Percentiles rank a stretch among this genome's conserved stretches.
Conservation (phyloP, 2,329 filamentous ascomycete genomes). For the Aspergillus pseudonomiae region DNA sequence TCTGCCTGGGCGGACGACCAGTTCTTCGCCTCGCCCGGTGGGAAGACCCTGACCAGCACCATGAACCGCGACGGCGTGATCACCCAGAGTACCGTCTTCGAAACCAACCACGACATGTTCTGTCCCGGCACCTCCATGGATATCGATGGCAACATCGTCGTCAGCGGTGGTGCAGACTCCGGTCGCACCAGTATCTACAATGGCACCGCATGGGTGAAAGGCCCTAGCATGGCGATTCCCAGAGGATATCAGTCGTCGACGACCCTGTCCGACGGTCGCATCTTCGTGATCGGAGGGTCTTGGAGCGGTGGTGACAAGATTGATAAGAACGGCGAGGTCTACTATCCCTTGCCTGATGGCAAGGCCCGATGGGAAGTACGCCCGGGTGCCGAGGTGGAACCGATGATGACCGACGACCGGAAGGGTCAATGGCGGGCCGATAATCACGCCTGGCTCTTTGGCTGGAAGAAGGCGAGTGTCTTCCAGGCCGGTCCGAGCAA, state of each 20-base stretch:
- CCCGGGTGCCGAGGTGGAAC: conserved; percentile 46
- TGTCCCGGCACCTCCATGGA: conserved; percentile 30
- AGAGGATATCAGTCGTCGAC: conserved; percentile 59
- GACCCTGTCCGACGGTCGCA: conserved; percentile 55
- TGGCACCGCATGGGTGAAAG: conserved; percentile 43
- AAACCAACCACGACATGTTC: conserved; percentile 35
- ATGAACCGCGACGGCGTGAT: conserved; percentile 43
- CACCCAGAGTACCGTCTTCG: conserved; percentile 18
- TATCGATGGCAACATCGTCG: conserved; percentile 43
- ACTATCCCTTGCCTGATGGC: conserved; percentile 48
- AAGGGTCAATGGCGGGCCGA: conserved; percentile 51
- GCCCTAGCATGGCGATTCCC: conserved; percentile 48
- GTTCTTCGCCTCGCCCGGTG: conserved; percentile 21
- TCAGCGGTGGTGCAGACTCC: conserved; percentile 58
- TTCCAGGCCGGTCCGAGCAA: conserved; percentile 61
- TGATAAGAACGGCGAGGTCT: conserved; percentile 61
- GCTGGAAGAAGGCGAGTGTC: conserved; percentile 18
- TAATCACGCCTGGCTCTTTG: conserved; percentile 22
- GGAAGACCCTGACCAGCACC: conserved; percentile 23
- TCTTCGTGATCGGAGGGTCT: conserved; percentile 63
- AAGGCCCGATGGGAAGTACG: conserved; percentile 52
- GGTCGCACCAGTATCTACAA: conserved; percentile 55
- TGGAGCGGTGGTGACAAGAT: conserved; percentile 52
- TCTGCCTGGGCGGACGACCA: conserved; percentile 23
- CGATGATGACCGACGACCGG: conserved; percentile 56